Conservation (phyloP, 2,329 filamentous ascomycete genomes). For the Raffaelea ambrosiae region DNA sequence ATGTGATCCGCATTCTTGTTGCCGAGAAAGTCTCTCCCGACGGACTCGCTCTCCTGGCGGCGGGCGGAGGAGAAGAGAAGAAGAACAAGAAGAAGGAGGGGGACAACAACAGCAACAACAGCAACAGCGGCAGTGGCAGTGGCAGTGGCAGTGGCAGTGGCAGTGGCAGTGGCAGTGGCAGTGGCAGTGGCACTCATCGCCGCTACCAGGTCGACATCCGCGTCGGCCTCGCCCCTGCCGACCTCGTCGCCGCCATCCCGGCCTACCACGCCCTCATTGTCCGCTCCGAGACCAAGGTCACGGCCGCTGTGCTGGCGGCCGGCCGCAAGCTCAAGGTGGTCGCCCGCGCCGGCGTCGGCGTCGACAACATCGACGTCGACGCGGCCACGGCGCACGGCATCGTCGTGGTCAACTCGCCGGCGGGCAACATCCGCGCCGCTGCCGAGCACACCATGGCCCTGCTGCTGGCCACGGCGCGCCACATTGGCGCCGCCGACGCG, state of each 20-base stretch:
- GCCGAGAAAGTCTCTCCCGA: slow-evolving; percentile 76
- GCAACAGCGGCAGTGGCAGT: no score
- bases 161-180: no score
- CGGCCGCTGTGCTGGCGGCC: slow-evolving; percentile 54
- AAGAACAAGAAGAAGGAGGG: no score
- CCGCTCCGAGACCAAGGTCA: slow-evolving; percentile 75
- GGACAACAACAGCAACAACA: no score
- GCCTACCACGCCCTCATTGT: slow-evolving; percentile 70
- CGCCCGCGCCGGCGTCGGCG: slow-evolving; percentile 70
- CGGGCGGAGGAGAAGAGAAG: slow-evolving; percentile 18
- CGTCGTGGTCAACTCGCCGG: slow-evolving; percentile 72
- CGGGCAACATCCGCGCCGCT: slow-evolving; percentile 72
- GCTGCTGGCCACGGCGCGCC: slow-evolving; percentile 64
- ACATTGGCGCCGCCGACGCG: slow-evolving; percentile 62
- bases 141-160: no score
- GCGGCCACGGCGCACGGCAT: slow-evolving; percentile 65
- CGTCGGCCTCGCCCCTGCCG: slow-evolving; percentile 50
- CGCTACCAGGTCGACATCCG: slow-evolving; percentile 60
- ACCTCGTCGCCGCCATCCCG: slow-evolving; percentile 57
- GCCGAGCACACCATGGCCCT: slow-evolving; percentile 72
- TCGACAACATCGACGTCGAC: slow-evolving; percentile 73
- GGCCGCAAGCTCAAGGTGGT: slow-evolving; percentile 67
- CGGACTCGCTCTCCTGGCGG: slow-evolving; percentile 59
- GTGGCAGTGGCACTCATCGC: no score
- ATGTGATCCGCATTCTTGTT: slow-evolving; percentile 59